phyloP scores from a whole-genome alignment of 495 filamentous ascomycete species.

The Lichenothelia convexa region DNA sequence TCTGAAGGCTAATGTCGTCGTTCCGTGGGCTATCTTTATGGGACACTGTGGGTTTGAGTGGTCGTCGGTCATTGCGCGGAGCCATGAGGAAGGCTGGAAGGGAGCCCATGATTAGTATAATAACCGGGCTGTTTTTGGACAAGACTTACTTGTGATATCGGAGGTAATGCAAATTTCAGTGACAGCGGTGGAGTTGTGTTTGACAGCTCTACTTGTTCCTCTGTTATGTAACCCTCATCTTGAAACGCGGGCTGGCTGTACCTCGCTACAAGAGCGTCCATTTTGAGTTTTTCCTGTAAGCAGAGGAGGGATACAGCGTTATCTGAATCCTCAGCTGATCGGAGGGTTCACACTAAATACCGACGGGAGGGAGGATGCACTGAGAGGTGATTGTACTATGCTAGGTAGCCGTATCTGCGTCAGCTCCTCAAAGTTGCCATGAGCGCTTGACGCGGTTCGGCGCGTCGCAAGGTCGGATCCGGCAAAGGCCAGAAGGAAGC shows the following conservation, averaged over 20 bases:
- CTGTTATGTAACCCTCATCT: not conserved
- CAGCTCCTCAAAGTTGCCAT: too few species aligned
- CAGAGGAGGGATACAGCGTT: too few species aligned
- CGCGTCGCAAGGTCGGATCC: too few species aligned
- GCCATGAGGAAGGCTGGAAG: conserved; percentile 63
- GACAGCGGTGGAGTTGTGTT: conserved; percentile 51
- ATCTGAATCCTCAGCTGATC: too few species aligned
- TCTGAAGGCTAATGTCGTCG: conserved; percentile 92
- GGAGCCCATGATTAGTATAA: conserved; percentile 1
- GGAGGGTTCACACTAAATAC: too few species aligned
- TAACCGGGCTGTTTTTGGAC: not conserved
- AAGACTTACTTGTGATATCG: conserved; percentile 64
- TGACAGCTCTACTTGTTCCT: conserved; percentile 49
- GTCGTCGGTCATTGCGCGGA: conserved; percentile 94
- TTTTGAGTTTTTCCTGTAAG: too few species aligned
- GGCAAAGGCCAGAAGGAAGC: too few species aligned
- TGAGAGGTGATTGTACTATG: too few species aligned
- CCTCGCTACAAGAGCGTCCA: not conserved
- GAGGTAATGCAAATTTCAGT: conserved; percentile 82
- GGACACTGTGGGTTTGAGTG: conserved; percentile 87
- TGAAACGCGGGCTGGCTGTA: not conserved
- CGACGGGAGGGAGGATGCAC: too few species aligned
- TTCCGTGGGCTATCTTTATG: conserved; percentile 98
- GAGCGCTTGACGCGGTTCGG: too few species aligned
- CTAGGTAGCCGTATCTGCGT: too few species aligned